These are phyloP conservation scores for Botrytis medusae DNA, from an alignment of 2,329 filamentous ascomycete genomes.

Conservation along the genomic window DNA sequence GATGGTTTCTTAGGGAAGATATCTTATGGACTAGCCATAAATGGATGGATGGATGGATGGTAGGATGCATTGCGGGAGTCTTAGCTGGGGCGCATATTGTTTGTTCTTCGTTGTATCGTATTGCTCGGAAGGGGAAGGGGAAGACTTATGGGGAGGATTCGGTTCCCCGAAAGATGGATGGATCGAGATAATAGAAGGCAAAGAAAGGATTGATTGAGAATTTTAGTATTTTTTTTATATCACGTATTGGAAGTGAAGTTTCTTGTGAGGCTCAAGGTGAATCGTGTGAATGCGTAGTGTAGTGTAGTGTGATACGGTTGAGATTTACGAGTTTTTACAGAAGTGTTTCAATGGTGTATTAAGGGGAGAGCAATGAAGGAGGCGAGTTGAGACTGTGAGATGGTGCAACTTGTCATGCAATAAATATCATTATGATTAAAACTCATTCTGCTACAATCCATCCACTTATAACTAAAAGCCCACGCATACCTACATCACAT, in stretches of 20 bases:
- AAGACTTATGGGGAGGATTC: neutral
- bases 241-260: neutral
- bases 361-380: neutral
- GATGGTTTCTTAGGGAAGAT: constrained; percentile 20
- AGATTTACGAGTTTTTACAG: neutral
- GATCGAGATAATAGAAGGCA: constrained; percentile 6
- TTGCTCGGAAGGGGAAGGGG: constrained; percentile 3
- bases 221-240: neutral
- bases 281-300: neutral
- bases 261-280: neutral
- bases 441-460: neutral
- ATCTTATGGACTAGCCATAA: neutral
- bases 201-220: constrained; percentile 3
- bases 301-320: neutral
- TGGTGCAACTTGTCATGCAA: neutral
- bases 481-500: neutral
- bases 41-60: constrained; percentile 1
- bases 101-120: constrained; percentile 13
- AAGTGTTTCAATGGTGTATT: neutral
- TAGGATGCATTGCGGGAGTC: constrained; percentile 28
- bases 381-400: neutral
- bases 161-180: neutral
- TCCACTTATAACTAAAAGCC: neutral
- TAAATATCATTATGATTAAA: neutral
- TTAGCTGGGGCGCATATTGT: constrained; percentile 22